Evolutionary conservation across 371 early-diverging fungal genomes (phyloP).

Genomic region (Modicella reniformis): DNA sequence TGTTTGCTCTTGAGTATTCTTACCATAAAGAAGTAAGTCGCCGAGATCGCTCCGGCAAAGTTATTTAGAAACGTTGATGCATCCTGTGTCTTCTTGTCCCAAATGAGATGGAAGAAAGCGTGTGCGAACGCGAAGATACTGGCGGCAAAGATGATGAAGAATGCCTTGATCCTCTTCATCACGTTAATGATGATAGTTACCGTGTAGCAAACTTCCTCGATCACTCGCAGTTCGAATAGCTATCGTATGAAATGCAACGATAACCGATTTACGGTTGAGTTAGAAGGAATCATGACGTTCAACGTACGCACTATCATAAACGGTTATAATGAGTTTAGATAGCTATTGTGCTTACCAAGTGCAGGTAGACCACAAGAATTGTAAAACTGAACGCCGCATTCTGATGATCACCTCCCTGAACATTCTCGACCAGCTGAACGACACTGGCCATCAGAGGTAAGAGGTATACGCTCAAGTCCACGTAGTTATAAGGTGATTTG

Average conservation of each 20-base stretch:
- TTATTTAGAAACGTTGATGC: slow-evolving; percentile 1
- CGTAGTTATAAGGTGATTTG: slow-evolving; percentile 11
- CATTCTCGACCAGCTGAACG: slow-evolving; percentile 11
- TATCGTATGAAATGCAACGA: background rate
- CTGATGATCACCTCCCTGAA: background rate
- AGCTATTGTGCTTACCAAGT: slow-evolving; percentile 32
- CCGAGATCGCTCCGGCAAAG: slow-evolving; percentile 27
- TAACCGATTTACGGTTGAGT: too few relatives aligned
- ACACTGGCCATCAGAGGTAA: slow-evolving; percentile 11
- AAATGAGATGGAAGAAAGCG: background rate
- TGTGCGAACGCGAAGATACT: slow-evolving; percentile 28
- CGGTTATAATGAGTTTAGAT: too few relatives aligned
- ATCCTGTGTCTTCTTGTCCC: too few relatives aligned
- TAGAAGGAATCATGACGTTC: background rate
- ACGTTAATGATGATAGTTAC: slow-evolving; percentile 33
- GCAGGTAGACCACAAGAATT: slow-evolving; percentile 17
- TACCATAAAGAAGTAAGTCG: slow-evolving; percentile 47
- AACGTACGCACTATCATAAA: background rate
- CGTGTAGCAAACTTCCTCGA: slow-evolving; percentile 31
- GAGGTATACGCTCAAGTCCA: slow-evolving; percentile 15
- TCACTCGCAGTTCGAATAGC: slow-evolving; percentile 39
- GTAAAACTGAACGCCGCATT: slow-evolving; percentile 13
- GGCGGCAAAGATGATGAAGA: slow-evolving; percentile 43
- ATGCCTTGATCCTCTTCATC: slow-evolving; percentile 22
- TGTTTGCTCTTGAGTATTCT: too few relatives aligned